Base-by-base conservation (phyloP, 257 asterid genomes). In the Anisodus tanguticus region DNA sequence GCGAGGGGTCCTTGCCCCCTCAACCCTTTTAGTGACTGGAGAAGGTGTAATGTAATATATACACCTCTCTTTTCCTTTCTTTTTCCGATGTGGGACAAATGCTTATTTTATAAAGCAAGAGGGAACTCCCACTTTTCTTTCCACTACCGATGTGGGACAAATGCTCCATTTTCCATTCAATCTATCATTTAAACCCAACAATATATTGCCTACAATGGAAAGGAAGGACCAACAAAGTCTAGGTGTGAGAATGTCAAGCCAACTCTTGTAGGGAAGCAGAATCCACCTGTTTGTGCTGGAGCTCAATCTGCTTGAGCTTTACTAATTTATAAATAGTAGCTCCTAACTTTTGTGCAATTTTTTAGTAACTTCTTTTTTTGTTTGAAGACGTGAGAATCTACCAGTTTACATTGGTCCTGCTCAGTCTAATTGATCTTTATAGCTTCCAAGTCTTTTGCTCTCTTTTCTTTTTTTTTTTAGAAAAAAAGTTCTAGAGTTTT, bases 191-290 rank as follows among this genome's bases (percentile, higher is more conserved):
- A n/a, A n/a, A n/a, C n/a, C n/a, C n/a, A n/a, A n/a, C n/a, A n/a
- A n/a, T n/a, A n/a, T n/a, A 62, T 90, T 37, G 12, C 67, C 4
- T 88, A 87, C 63, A 31, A n/a, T 19, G 92, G 93, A 2, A 37
- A 67, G 8, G 54, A 82, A 9, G 92, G 92, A 22, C 72, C 88
- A 4, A 87, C 89, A 2, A 82, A 71, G 22, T 70, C 91, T 1
- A 82, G 54, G 53, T 90, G 91, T 79, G 70, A 86, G 17, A 90
- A 89, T 80, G 85, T 90, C 53, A 82, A 85, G 69, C 91, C 92
- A 3, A 81, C 4, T 16, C 72, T 88, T 37, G 68, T 79, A 0
- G 92, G 92, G 8, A 81, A 66, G 2, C 84, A 82, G 1, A 64
- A 81, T 57, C 91, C 90, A 16, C 85, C 85, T 7, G 82, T 80